Conservation (phyloP, 2,329 filamentous ascomycete species). For the Cladosporium sp. region DNA sequence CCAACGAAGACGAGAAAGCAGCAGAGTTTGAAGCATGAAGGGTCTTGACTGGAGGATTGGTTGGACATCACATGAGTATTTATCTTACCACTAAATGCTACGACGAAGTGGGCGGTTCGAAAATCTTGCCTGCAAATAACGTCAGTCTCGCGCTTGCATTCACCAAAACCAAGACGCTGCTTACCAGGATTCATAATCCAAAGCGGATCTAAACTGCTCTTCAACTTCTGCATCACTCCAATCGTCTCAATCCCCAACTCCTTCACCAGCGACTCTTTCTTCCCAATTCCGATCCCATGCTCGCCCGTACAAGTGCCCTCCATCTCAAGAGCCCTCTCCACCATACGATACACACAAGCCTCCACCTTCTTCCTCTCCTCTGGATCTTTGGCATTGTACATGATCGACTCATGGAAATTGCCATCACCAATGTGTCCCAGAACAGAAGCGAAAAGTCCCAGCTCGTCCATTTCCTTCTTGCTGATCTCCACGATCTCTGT, state of each 20-base stretch:
- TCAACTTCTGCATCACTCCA: constrained; percentile 81
- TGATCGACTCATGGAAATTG: constrained; percentile 91
- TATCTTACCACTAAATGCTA: not conserved
- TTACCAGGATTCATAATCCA: constrained; percentile 94
- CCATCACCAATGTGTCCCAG: constrained; percentile 90
- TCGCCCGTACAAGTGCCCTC: constrained; percentile 91
- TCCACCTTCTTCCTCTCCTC: constrained; percentile 75
- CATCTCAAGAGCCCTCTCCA: constrained; percentile 86
- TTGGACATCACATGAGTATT: no score
- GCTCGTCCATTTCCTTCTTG: constrained; percentile 83
- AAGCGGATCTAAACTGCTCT: constrained; percentile 75
- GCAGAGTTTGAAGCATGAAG: no score
- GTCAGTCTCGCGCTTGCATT: not conserved
- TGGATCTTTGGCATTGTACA: constrained; percentile 73
- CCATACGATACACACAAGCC: constrained; percentile 83
- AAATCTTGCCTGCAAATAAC: constrained; percentile 2
- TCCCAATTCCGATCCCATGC: constrained; percentile 81
- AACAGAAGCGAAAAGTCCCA: constrained; percentile 84
- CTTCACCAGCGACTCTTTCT: constrained; percentile 75
- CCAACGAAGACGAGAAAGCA: no score
- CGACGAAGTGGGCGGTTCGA: not conserved
- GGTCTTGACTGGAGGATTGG: no score
- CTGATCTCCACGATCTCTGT: constrained; percentile 73
- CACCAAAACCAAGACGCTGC: not conserved
- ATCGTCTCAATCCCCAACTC: constrained; percentile 81